These are phyloP conservation scores for Pestalotiopsis fici DNA, from an alignment of 2,329 filamentous ascomycete genomes.

Conservation along the genomic window DNA sequence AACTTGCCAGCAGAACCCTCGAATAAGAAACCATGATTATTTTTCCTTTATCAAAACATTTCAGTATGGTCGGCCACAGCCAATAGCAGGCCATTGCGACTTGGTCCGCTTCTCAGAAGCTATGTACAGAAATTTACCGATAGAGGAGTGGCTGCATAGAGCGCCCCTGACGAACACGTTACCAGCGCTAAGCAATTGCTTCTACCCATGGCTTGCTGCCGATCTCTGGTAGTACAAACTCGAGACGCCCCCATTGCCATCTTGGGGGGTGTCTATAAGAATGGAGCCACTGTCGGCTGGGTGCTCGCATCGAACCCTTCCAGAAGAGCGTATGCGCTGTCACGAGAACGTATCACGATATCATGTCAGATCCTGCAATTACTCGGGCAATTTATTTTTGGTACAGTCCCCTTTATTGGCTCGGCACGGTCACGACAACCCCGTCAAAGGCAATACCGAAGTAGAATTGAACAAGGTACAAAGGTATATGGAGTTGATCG, in stretches of 20 bases:
- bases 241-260: background rate
- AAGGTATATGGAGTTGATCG: no score
- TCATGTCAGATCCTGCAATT: background rate
- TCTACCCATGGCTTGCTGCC: slow-evolving; percentile 2
- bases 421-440: background rate
- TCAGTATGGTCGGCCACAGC: background rate
- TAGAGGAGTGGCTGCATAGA: slow-evolving; percentile 2
- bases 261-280: background rate
- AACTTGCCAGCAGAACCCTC: background rate
- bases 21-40: background rate
- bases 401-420: background rate
- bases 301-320: background rate
- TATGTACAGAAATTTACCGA: background rate
- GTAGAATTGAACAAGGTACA: no score
- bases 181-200: slow-evolving; percentile 2
- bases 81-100: background rate
- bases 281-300: background rate
- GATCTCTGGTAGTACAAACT: slow-evolving; percentile 6
- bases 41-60: background rate
- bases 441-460: background rate
- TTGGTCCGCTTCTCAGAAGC: background rate
- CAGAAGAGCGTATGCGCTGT: background rate
- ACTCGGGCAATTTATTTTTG: background rate
- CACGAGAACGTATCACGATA: background rate
- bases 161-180: slow-evolving; percentile 8